Evolutionary conservation across 495 filamentous ascomycete genomes (phyloP).

Genomic region (Opeltia flavorubescens): DNA sequence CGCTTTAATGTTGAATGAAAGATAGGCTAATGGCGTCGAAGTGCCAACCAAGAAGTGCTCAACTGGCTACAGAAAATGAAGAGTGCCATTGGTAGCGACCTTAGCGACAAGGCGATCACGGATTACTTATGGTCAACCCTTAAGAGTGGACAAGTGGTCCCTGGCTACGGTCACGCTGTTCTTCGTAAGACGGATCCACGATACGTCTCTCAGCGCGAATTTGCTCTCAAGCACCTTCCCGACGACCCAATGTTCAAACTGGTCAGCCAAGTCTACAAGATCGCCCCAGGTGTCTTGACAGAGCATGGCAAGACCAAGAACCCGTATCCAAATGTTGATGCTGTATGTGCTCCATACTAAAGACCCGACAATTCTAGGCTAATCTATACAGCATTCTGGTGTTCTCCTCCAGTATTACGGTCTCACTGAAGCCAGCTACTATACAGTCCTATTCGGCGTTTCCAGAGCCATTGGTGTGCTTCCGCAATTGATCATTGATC

Average conservation of each 20-base stretch:
- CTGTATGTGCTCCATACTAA: constrained; percentile 33
- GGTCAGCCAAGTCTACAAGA: constrained; percentile 99
- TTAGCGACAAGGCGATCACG: constrained; percentile 88
- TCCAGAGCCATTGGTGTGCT: constrained; percentile 95
- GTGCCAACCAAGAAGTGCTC: constrained; percentile 96
- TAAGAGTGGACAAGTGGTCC: constrained; percentile 88
- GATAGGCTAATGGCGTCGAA: constrained; percentile 10
- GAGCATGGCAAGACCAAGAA: constrained; percentile 99
- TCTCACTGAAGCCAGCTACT: constrained; percentile 96
- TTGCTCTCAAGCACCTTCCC: constrained; percentile 82
- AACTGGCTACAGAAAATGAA: constrained; percentile 99
- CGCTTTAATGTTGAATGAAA: not conserved
- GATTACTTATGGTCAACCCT: constrained; percentile 97
- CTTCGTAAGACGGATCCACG: constrained; percentile 99
- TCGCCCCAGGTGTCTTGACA: constrained; percentile 90
- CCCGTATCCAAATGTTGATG: constrained; percentile 61
- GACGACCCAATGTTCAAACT: constrained; percentile 99
- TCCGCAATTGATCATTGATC: constrained; percentile 98
- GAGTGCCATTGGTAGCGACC: constrained; percentile 80
- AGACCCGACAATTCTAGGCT: constrained; percentile 23
- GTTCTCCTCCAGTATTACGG: constrained; percentile 99
- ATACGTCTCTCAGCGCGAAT: constrained; percentile 93
- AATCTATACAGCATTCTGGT: constrained; percentile 59
- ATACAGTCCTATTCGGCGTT: constrained; percentile 98
- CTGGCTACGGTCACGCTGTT: constrained; percentile 96